phyloP scores from a whole-genome alignment of 805 yeast genomes.

The Wickerhamiella bombiphila region DNA sequence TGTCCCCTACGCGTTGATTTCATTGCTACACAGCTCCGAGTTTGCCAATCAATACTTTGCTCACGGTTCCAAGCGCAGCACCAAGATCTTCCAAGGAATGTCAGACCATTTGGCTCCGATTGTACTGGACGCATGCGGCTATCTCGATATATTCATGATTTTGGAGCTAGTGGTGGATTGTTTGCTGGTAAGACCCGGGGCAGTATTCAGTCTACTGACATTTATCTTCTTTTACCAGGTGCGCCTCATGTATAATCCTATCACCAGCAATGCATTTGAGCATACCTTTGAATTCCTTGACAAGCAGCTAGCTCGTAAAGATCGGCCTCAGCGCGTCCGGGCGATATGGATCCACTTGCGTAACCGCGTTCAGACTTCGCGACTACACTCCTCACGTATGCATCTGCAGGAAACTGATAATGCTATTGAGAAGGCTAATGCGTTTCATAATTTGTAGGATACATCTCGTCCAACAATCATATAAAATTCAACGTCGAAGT shows the following conservation, averaged over 20 bases:
- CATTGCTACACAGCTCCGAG: conserved; percentile 62
- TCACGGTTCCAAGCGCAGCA: conserved; percentile 1
- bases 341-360: conserved; percentile 35
- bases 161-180: conserved; percentile 33
- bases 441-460: too few species aligned
- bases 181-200: conserved; percentile 43
- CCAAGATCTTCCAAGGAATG: conserved; percentile 4
- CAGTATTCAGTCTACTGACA: conserved; percentile 40
- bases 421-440: conserved; percentile 14
- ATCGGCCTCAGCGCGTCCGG: conserved; percentile 36
- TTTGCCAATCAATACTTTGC: conserved; percentile 22
- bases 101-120: conserved; percentile 10
- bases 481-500: too few species aligned
- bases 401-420: conserved; percentile 9
- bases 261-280: conserved; percentile 50
- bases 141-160: conserved; percentile 33
- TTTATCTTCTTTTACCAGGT: conserved; percentile 48
- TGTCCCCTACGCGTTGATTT: conserved; percentile 56
- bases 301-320: conserved; percentile 34
- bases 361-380: conserved; percentile 15
- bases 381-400: conserved; percentile 5
- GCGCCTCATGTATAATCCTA: conserved; percentile 55
- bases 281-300: conserved; percentile 46
- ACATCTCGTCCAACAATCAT: too few species aligned
- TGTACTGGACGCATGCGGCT: conserved; percentile 26